Evolutionary conservation across 2,329 filamentous ascomycete species (phyloP).

Genomic region (Nigrograna mackinnonii): DNA sequence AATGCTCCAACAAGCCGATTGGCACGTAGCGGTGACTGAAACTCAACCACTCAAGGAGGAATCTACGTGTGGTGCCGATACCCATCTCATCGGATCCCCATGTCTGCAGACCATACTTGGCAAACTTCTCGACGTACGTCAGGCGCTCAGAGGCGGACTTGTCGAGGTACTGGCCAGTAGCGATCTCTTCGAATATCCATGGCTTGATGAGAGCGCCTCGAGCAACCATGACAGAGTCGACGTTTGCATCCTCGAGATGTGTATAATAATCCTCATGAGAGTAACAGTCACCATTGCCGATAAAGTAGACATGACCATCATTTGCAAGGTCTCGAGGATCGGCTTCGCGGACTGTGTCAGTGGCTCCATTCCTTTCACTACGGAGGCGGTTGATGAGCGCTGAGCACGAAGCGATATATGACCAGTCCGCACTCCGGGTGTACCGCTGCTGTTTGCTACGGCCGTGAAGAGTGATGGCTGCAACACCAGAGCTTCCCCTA

Average conservation of each 20-base stretch:
- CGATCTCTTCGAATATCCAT: constrained; percentile 98
- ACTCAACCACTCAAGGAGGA: constrained; percentile 93
- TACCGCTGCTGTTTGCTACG: constrained; percentile 94
- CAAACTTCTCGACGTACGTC: constrained; percentile 84
- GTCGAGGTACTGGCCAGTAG: constrained; percentile 89
- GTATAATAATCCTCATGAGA: constrained; percentile 86
- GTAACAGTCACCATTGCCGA: constrained; percentile 96
- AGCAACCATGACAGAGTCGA: constrained; percentile 97
- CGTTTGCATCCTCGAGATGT: constrained; percentile 74
- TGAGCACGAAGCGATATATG: constrained; percentile 89
- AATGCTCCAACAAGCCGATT: constrained; percentile 81
- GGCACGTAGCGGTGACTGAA: constrained; percentile 93
- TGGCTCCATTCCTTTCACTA: constrained; percentile 63
- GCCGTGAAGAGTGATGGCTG: constrained; percentile 94
- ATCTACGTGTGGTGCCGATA: constrained; percentile 85
- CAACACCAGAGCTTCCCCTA: constrained; percentile 72
- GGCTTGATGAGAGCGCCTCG: constrained; percentile 95
- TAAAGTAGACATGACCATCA: constrained; percentile 78
- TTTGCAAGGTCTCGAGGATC: constrained; percentile 74
- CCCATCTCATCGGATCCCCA: constrained; percentile 97
- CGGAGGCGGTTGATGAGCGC: constrained; percentile 82
- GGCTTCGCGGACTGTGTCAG: constrained; percentile 77
- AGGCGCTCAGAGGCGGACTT: constrained; percentile 90
- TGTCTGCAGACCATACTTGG: constrained; percentile 84
- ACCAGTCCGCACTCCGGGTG: constrained; percentile 89